Conservation (phyloP, 23 red algal genomes). For the Gracilariopsis chorda region DNA sequence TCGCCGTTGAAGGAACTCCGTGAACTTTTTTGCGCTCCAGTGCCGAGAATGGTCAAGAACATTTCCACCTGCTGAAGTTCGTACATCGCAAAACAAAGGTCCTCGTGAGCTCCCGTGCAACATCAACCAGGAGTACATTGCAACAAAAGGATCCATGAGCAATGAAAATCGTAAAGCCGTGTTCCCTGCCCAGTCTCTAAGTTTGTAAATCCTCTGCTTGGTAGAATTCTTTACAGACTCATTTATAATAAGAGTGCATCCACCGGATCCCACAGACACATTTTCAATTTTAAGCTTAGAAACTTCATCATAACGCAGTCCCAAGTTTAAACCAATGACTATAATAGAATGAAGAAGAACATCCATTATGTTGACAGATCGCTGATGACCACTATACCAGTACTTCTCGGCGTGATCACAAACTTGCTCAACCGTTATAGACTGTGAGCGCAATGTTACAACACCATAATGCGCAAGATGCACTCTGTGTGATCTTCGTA, state of each 20-base stretch:
- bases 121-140: not conserved
- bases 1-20: too few relatives aligned
- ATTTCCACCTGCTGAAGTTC: too few relatives aligned
- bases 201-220: not conserved
- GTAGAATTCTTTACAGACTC: slow-evolving; percentile 1
- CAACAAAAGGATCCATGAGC: slow-evolving; percentile 17
- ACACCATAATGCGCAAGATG: not conserved
- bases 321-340: not conserved
- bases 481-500: not conserved
- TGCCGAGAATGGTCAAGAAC: too few relatives aligned
- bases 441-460: not conserved
- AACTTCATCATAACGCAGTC: slow-evolving; percentile 8
- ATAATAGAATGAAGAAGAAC: slow-evolving; percentile 12
- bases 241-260: not conserved
- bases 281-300: not conserved
- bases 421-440: not conserved
- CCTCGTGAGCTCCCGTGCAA: not conserved
- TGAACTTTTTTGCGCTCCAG: too few relatives aligned
- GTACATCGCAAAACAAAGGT: not conserved
- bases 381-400: not conserved
- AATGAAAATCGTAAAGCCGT: not conserved
- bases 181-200: not conserved
- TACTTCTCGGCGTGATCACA: not conserved
- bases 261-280: not conserved
- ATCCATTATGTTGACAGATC: not conserved